A percentile compares a stretch with the other conserved stretches of the same genome.
phyloP scores from a whole-genome alignment of 352 stramenopile genomes.

The Phytophthora pini region DNA sequence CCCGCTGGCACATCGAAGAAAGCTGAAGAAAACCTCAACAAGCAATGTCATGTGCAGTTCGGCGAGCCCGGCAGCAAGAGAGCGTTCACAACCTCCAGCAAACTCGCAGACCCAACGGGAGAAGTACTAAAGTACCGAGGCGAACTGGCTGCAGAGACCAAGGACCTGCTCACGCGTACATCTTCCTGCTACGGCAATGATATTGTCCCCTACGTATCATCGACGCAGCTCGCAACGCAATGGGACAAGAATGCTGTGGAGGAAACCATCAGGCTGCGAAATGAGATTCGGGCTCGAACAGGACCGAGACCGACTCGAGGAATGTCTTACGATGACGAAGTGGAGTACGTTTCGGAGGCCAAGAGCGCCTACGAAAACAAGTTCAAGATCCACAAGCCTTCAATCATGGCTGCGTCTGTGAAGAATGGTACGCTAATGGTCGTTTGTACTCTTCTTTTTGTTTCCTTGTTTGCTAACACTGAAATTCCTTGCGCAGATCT shows the following conservation, averaged over 20 bases:
- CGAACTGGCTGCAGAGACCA: conserved; percentile 54
- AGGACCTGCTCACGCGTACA: conserved; percentile 64
- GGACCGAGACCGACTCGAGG: conserved; percentile 56
- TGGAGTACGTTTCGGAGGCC: conserved; percentile 80
- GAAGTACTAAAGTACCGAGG: conserved; percentile 72
- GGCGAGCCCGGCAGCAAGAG: conserved; percentile 66
- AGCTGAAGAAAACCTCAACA: conserved; percentile 56
- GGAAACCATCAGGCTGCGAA: conserved; percentile 64
- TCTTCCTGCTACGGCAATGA: conserved; percentile 67
- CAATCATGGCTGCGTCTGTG: conserved; percentile 74
- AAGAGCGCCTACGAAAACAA: conserved; percentile 82
- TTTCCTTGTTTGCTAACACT: conserved; percentile 8
- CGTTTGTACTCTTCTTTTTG: background rate
- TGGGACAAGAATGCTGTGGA: conserved; percentile 64
- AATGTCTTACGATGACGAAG: conserved; percentile 81
- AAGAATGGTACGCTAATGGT: conserved; percentile 61
- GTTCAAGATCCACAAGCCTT: conserved; percentile 71
- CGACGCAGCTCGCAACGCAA: conserved; percentile 70
- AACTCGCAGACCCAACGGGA: conserved; percentile 62
- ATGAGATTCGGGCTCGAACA: conserved; percentile 74
- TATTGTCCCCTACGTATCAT: conserved; percentile 59
- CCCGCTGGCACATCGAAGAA: conserved; percentile 13
- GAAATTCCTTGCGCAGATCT: conserved; percentile 53
- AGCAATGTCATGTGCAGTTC: conserved; percentile 71
- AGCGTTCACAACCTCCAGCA: conserved; percentile 63